Percentiles rank a stretch among this genome's conserved stretches.
Conservation (phyloP, 1,139 yeast species). For the Geotrichum histeridarum region DNA sequence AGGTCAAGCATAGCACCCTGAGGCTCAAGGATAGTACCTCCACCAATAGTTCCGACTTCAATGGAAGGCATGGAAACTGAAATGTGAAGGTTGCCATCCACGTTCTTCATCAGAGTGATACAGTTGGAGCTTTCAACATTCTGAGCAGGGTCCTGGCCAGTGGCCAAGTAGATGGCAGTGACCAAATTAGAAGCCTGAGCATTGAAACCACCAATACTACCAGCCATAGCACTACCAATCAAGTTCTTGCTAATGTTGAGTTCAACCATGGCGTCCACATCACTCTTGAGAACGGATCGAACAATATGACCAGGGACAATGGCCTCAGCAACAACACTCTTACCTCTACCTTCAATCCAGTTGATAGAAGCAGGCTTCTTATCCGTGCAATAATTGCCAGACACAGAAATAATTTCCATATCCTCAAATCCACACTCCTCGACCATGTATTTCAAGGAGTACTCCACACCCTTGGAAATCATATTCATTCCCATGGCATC, state of each 20-base stretch:
- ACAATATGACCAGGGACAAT: constrained; percentile 79
- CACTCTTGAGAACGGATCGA: constrained; percentile 75
- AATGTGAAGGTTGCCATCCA: constrained; percentile 74
- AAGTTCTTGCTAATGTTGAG: constrained; percentile 83
- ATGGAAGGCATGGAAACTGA: constrained; percentile 98
- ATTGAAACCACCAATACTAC: constrained; percentile 94
- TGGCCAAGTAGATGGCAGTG: constrained; percentile 87
- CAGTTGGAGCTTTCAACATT: constrained; percentile 96
- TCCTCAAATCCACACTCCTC: constrained; percentile 89
- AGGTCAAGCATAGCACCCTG: constrained; percentile 95
- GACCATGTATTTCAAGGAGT: constrained; percentile 74
- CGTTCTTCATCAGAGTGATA: constrained; percentile 88
- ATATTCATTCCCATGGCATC: constrained; percentile 99
- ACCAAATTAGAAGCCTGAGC: constrained; percentile 97
- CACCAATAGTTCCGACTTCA: constrained; percentile 98
- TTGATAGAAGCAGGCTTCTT: constrained; percentile 97
- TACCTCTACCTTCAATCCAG: constrained; percentile 99
- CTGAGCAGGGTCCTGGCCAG: constrained; percentile 99
- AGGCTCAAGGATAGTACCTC: constrained; percentile 96
- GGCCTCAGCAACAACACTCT: constrained; percentile 97
- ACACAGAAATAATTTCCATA: constrained; percentile 86
- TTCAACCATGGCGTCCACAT: constrained; percentile 87
- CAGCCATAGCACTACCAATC: constrained; percentile 98
- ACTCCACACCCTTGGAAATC: constrained; percentile 98
- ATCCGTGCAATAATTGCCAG: constrained; percentile 97